A percentile compares a stretch with the other conserved stretches of the same genome.
These are phyloP conservation scores for Phytophthora meadii DNA, from an alignment of 352 stramenopile genomes.

Conservation along the genomic window DNA sequence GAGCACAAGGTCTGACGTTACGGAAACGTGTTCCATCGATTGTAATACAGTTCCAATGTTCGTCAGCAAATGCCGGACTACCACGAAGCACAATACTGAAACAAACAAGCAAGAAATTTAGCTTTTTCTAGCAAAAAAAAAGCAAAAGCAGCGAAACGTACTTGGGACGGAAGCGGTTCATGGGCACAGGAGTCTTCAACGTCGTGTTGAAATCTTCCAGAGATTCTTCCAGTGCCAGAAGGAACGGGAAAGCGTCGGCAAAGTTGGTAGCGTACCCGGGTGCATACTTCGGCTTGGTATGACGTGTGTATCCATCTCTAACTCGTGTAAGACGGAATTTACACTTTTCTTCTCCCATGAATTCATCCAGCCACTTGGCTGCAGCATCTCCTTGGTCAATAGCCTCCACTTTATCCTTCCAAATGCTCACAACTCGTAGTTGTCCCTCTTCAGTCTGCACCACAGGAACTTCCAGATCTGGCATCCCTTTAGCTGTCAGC, in stretches of 20 bases:
- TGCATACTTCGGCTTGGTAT: conserved; percentile 66
- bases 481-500: conserved; percentile 68
- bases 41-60: conserved; percentile 73
- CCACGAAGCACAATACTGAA: conserved; percentile 78
- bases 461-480: conserved; percentile 65
- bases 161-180: conserved; percentile 89
- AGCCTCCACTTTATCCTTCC: conserved; percentile 56
- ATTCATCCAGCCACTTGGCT: conserved; percentile 67
- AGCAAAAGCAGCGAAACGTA: conserved; percentile 1
- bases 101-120: conserved; percentile 4
- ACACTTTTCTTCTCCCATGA: conserved; percentile 47
- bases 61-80: conserved; percentile 71
- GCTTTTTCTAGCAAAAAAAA: not conserved
- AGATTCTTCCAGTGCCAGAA: conserved; percentile 67
- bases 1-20: conserved; percentile 77
- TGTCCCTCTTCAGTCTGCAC: conserved; percentile 35
- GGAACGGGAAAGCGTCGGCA: conserved; percentile 80
- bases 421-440: conserved; percentile 60
- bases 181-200: conserved; percentile 62
- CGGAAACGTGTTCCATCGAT: conserved; percentile 65
- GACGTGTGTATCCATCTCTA: conserved; percentile 64
- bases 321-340: conserved; percentile 65
- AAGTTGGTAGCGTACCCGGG: conserved; percentile 69
- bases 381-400: conserved; percentile 73
- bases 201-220: conserved; percentile 66